Evolutionary conservation across 345 rosid species (phyloP).

Genomic region (Lagerstroemia speciosa): DNA sequence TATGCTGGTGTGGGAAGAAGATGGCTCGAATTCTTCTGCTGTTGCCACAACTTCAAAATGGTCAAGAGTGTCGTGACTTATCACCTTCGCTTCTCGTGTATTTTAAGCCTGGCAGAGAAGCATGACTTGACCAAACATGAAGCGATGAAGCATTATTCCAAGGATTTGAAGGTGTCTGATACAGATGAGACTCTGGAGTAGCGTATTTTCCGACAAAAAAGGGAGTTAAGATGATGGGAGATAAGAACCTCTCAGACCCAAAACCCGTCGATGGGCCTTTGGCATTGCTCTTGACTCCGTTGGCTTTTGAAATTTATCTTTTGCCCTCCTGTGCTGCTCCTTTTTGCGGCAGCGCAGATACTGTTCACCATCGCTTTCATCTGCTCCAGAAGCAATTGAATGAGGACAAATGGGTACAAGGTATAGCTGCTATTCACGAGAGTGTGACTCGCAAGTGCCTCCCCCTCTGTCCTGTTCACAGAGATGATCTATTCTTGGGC

Average conservation of each 20-base stretch:
- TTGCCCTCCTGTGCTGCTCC: slow-evolving; percentile 49
- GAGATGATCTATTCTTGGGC: slow-evolving; percentile 56
- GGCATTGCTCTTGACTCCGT: slow-evolving; percentile 60
- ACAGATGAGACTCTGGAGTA: slow-evolving; percentile 44
- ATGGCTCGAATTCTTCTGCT: slow-evolving; percentile 92
- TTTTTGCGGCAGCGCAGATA: slow-evolving; percentile 62
- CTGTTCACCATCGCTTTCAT: slow-evolving; percentile 42
- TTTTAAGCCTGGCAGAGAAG: slow-evolving; percentile 80
- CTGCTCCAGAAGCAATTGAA: slow-evolving; percentile 48
- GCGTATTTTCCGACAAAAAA: slow-evolving; percentile 64
- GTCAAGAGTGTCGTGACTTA: slow-evolving; percentile 72
- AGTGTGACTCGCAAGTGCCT: slow-evolving; percentile 51
- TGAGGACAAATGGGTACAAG: slow-evolving; percentile 46
- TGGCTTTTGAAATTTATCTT: slow-evolving; percentile 53
- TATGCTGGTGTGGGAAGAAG: slow-evolving; percentile 79
- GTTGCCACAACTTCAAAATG: slow-evolving; percentile 81
- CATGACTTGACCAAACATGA: slow-evolving; percentile 80
- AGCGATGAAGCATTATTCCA: slow-evolving; percentile 68
- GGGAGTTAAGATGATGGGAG: slow-evolving; percentile 95
- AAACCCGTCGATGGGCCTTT: slow-evolving; percentile 76
- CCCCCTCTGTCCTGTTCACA: slow-evolving; percentile 67
- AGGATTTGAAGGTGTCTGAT: slow-evolving; percentile 60
- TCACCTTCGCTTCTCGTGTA: slow-evolving; percentile 88
- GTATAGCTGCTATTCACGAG: slow-evolving; percentile 56
- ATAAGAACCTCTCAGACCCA: slow-evolving; percentile 66